Percentiles rank a stretch among this genome's conserved stretches.
Conservation (phyloP, 2,329 filamentous ascomycete species). For the Penicillium sp. region DNA sequence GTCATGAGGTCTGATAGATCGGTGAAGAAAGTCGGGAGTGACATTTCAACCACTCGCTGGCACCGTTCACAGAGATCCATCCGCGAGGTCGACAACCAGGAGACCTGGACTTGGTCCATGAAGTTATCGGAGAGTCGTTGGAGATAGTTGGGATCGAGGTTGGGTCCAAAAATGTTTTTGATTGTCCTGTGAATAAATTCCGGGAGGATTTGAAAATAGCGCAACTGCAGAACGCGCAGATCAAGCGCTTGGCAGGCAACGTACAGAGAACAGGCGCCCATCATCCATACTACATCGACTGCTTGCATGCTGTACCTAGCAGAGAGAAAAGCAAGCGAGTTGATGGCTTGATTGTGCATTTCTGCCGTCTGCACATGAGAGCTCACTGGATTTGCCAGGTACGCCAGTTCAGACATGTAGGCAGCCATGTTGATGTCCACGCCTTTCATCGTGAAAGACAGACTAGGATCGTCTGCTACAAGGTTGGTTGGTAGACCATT, state of each 20-base stretch:
- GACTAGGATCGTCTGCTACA: constrained; percentile 57
- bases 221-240: neutral
- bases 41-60: too few relatives aligned
- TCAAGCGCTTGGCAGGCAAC: constrained; percentile 56
- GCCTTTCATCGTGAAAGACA: constrained; percentile 62
- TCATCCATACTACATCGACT: too few relatives aligned
- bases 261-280: constrained; percentile 53
- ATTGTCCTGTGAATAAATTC: neutral
- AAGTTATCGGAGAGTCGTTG: too few relatives aligned
- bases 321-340: constrained; percentile 63
- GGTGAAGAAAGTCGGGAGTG: too few relatives aligned
- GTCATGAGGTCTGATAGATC: too few relatives aligned
- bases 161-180: too few relatives aligned
- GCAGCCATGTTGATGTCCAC: constrained; percentile 66
- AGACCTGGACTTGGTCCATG: too few relatives aligned
- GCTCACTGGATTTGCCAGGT: constrained; percentile 61
- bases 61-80: too few relatives aligned
- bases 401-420: constrained; percentile 62
- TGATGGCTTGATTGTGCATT: constrained; percentile 66
- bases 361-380: constrained; percentile 65
- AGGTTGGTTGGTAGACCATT: constrained; percentile 50
- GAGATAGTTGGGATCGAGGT: too few relatives aligned
- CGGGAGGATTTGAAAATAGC: neutral
- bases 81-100: too few relatives aligned
- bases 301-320: constrained; percentile 49